phyloP scores from a whole-genome alignment of 1,284 basidiomycete genomes.

The Cystobasidium sp. region DNA sequence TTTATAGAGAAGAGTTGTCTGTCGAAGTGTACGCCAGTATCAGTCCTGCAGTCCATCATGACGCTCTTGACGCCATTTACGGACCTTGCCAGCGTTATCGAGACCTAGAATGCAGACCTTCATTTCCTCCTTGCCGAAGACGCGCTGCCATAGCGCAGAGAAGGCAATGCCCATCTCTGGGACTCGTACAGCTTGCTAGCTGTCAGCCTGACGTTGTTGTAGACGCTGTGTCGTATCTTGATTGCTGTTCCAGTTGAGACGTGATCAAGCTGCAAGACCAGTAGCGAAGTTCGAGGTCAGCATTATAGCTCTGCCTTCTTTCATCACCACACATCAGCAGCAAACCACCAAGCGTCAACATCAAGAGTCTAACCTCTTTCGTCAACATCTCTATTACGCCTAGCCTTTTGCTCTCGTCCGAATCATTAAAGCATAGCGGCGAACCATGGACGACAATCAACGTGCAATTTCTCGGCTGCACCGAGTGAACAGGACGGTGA shows the following conservation, averaged over 20 bases:
- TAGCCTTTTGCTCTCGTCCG: background rate
- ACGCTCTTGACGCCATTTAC: constrained; percentile 47
- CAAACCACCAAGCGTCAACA: no score
- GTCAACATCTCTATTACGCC: background rate
- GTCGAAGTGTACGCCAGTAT: background rate
- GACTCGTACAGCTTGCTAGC: background rate
- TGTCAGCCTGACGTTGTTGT: background rate
- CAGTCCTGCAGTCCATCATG: background rate
- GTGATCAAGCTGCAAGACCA: constrained; percentile 1
- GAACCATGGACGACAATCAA: constrained; percentile 54
- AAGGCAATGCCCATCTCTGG: constrained; percentile 32
- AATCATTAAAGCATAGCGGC: background rate
- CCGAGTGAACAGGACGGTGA: constrained; percentile 95
- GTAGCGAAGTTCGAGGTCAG: no score
- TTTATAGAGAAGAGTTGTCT: constrained; percentile 34
- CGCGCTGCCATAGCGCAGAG: constrained; percentile 76
- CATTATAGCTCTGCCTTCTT: no score
- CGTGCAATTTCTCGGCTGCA: constrained; percentile 71
- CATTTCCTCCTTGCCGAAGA: constrained; percentile 84
- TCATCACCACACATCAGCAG: no score
- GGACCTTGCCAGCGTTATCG: constrained; percentile 78
- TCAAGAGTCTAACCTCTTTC: no score
- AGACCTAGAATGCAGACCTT: constrained; percentile 78
- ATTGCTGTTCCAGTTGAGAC: background rate
- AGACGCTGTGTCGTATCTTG: background rate